phyloP scores from a whole-genome alignment of 305 asterid species.

The Vinca major region DNA sequence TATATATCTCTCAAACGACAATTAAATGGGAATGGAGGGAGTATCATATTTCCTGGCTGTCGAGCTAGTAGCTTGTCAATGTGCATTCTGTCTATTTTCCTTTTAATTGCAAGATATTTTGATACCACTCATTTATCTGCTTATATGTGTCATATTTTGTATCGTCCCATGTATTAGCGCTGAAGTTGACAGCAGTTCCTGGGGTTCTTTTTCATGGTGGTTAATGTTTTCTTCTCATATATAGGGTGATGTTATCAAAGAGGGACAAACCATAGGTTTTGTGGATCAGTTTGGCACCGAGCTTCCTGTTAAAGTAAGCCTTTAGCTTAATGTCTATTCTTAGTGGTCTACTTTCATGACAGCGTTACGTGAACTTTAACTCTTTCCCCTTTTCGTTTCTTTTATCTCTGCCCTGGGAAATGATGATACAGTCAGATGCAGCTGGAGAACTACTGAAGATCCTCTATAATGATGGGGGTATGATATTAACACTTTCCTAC shows the following conservation, averaged over 20 bases:
- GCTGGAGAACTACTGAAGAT: constrained; percentile 73
- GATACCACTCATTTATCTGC: not conserved
- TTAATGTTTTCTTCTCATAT: constrained; percentile 15
- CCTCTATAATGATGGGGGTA: constrained; percentile 65
- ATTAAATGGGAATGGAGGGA: too few relatives aligned
- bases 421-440: constrained; percentile 49
- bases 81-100: not conserved
- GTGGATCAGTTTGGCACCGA: constrained; percentile 56
- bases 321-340: constrained; percentile 6
- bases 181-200: constrained; percentile 10
- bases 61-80: not conserved
- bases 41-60: not conserved
- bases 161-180: not conserved
- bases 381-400: constrained; percentile 10
- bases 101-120: not conserved
- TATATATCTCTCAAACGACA: too few relatives aligned
- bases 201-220: constrained; percentile 10
- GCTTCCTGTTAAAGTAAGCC: constrained; percentile 63
- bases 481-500: constrained; percentile 4
- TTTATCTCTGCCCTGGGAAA: constrained; percentile 14
- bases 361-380: constrained; percentile 16
- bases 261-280: constrained; percentile 63
- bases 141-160: not conserved
- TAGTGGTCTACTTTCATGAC: constrained; percentile 12
- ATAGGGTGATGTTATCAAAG: constrained; percentile 72